Conservation (phyloP, 495 filamentous ascomycete genomes). For the Daldinia bambusicola region DNA sequence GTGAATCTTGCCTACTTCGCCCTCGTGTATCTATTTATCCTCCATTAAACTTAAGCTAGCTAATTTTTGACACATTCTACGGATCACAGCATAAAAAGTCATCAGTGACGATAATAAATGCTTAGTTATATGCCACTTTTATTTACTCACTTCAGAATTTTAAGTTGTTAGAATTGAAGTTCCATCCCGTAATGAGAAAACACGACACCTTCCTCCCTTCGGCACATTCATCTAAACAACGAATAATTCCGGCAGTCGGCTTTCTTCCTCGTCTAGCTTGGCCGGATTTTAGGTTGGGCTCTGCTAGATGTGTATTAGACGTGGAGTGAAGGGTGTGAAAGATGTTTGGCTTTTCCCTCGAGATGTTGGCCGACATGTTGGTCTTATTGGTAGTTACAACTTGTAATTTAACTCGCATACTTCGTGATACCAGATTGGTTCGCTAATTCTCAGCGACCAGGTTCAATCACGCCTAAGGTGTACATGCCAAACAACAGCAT, state of each 20-base stretch:
- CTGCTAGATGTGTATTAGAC: constrained; percentile 28
- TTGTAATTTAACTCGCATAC: constrained; percentile 33
- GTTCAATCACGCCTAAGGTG: constrained; percentile 25
- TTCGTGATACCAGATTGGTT: constrained; percentile 34
- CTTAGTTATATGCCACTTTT: not conserved
- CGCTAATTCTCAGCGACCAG: constrained; percentile 32
- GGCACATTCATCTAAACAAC: not conserved
- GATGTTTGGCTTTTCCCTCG: constrained; percentile 12
- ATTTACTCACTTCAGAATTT: not conserved
- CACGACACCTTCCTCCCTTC: not conserved
- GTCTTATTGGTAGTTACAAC: constrained; percentile 21
- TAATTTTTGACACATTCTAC: not conserved
- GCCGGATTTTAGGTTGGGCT: constrained; percentile 32
- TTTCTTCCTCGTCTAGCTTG: constrained; percentile 4
- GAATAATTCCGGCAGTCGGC: not conserved
- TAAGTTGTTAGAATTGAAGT: not conserved
- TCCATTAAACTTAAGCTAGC: not conserved
- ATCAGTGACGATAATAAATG: not conserved
- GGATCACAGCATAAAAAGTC: too few relatives aligned
- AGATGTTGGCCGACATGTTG: constrained; percentile 2
- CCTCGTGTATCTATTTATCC: too few relatives aligned
- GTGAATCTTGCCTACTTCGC: too few relatives aligned
- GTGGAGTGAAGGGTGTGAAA: constrained; percentile 16
- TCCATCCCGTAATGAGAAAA: not conserved
- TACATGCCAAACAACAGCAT: constrained; percentile 16